Evolutionary conservation across 805 yeast species (phyloP).

Genomic region (Candida ulmi): DNA sequence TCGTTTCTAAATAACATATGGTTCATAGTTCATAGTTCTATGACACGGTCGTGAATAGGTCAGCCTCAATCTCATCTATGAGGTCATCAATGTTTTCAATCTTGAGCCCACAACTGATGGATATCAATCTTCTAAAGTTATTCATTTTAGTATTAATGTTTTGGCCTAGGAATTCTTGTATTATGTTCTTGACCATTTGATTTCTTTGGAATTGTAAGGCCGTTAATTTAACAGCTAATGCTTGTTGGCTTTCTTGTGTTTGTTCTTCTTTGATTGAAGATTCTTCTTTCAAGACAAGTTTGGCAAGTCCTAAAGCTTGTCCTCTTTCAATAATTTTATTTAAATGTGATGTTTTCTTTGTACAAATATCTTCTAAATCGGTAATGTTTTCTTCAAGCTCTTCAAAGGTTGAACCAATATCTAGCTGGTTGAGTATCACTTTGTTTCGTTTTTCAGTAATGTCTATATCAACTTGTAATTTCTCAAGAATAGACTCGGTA

Average conservation of each 20-base stretch:
- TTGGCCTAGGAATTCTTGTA: constrained; percentile 40
- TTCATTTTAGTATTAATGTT: constrained; percentile 54
- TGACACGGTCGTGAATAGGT: constrained; percentile 21
- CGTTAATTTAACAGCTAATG: constrained; percentile 38
- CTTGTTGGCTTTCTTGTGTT: constrained; percentile 10
- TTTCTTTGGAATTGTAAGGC: constrained; percentile 48
- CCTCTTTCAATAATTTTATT: constrained; percentile 50
- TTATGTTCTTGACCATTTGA: constrained; percentile 40
- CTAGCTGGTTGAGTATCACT: constrained; percentile 21
- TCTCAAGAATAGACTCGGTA: constrained; percentile 36
- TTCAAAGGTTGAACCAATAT: constrained; percentile 14
- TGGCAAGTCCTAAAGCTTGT: constrained; percentile 57
- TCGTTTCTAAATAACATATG: too few relatives aligned
- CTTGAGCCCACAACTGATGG: constrained; percentile 70
- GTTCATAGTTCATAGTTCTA: too few relatives aligned
- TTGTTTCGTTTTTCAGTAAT: constrained; percentile 27
- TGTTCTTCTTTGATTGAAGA: constrained; percentile 15
- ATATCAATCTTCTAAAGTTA: constrained; percentile 74
- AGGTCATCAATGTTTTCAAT: constrained; percentile 77
- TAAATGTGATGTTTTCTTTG: constrained; percentile 29
- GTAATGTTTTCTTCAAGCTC: constrained; percentile 12
- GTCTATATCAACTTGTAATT: constrained; percentile 35
- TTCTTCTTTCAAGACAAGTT: constrained; percentile 53
- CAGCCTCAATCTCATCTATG: constrained; percentile 68
- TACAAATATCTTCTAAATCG: constrained; percentile 14